These are phyloP conservation scores for Spinacia oleracea DNA, from an alignment of 179 eudicot species.

Conservation along the genomic window DNA sequence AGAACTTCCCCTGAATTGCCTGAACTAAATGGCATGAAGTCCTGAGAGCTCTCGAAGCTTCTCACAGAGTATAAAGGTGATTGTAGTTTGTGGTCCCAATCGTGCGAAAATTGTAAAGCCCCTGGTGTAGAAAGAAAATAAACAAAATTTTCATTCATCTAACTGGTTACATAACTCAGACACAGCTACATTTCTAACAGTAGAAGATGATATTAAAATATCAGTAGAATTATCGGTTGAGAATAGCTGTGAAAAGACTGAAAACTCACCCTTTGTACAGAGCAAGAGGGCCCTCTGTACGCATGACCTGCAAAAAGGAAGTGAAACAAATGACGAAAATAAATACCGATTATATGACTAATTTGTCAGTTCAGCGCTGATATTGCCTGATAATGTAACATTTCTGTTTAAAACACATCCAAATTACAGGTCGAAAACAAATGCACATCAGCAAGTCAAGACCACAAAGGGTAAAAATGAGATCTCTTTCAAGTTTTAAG, in stretches of 20 bases:
- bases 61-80: conserved; percentile 83
- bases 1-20: conserved; percentile 12
- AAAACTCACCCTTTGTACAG: conserved; percentile 89
- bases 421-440: no score
- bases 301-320: conserved; percentile 52
- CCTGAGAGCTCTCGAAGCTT: conserved; percentile 84
- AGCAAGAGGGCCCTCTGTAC: conserved; percentile 77
- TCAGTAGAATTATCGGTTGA: neutral
- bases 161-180: neutral
- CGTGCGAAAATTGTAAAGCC: conserved; percentile 87
- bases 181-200: neutral
- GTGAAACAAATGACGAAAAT: neutral
- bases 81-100: conserved; percentile 84
- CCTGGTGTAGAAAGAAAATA: conserved; percentile 42
- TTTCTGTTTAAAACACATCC: neutral
- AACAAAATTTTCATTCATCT: neutral
- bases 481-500: neutral
- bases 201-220: neutral
- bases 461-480: neutral
- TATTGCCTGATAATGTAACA: neutral
- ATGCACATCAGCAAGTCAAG: neutral
- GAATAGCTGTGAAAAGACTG: conserved; percentile 31
- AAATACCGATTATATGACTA: neutral
- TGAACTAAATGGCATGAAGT: conserved; percentile 60
- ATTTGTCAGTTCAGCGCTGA: neutral